These are phyloP conservation scores for Colletotrichum sansevieriae DNA, from an alignment of 2,329 filamentous ascomycete genomes.

Conservation along the genomic window DNA sequence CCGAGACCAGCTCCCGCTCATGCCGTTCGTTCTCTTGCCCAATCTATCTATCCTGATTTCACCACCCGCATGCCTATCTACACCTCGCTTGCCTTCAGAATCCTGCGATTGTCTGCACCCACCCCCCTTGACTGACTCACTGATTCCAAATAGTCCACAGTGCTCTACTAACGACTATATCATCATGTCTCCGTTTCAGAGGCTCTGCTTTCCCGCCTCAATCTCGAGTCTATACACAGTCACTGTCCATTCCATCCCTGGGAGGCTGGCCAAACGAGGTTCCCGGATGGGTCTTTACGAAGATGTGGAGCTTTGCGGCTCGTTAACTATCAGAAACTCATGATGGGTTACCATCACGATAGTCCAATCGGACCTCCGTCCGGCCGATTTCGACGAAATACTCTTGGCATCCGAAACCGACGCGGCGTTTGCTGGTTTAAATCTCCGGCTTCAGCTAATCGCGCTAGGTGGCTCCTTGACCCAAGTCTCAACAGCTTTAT, in stretches of 20 bases:
- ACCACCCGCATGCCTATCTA: constrained; percentile 1
- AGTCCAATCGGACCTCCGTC: not conserved
- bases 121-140: not conserved
- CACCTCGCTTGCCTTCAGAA: not conserved
- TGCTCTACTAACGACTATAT: not conserved
- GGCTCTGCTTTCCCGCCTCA: not conserved
- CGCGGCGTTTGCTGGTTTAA: constrained; percentile 22
- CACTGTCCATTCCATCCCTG: constrained; percentile 3
- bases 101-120: constrained; percentile 10
- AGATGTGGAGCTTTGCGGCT: not conserved
- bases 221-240: not conserved
- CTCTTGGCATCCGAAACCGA: constrained; percentile 10
- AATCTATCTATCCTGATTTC: not conserved
- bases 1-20: constrained; percentile 7
- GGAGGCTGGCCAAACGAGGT: not conserved
- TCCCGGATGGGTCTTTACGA: not conserved
- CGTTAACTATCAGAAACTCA: not conserved
- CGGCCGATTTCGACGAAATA: not conserved
- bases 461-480: constrained; percentile 12
- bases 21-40: constrained; percentile 20
- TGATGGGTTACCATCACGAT: not conserved
- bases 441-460: constrained; percentile 27
- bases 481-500: constrained; percentile 3
- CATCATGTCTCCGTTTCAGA: not conserved
- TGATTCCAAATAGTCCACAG: constrained; percentile 30